Evolutionary conservation across 176 grass and related monocot species (phyloP).

Genomic region (sorghum (Sorghum bicolor)): DNA sequence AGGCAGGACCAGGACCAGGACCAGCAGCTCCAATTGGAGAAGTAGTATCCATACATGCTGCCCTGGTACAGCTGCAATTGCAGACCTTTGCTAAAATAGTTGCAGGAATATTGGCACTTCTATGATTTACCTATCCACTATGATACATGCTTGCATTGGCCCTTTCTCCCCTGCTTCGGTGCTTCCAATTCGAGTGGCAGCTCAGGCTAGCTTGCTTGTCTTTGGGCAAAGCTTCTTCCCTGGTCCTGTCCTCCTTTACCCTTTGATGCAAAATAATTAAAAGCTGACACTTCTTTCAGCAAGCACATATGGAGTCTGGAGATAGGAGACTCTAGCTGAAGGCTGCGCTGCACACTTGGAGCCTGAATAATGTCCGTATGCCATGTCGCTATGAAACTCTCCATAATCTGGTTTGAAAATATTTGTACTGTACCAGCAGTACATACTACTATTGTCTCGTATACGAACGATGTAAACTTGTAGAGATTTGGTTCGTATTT

Average conservation of each 20-base stretch:
- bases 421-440: too few relatives aligned
- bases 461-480: neutral
- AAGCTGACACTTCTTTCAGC: neutral
- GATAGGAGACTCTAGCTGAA: neutral
- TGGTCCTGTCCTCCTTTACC: slow-evolving; percentile 11
- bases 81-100: neutral
- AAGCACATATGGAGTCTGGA: slow-evolving; percentile 17
- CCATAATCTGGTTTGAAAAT: neutral
- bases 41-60: slow-evolving; percentile 6
- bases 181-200: neutral
- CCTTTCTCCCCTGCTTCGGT: neutral
- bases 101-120: neutral
- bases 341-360: neutral
- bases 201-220: slow-evolving; percentile 13
- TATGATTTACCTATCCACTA: neutral
- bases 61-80: neutral
- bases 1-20: neutral
- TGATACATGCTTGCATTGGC: neutral
- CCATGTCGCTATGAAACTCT: neutral
- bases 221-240: slow-evolving; percentile 3
- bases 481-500: neutral
- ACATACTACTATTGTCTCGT: neutral
- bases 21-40: slow-evolving; percentile 28
- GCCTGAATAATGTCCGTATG: too few relatives aligned
- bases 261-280: slow-evolving; percentile 11